Evolutionary conservation across 495 filamentous ascomycete species (phyloP).

Genomic region (Podospora anserina): DNA sequence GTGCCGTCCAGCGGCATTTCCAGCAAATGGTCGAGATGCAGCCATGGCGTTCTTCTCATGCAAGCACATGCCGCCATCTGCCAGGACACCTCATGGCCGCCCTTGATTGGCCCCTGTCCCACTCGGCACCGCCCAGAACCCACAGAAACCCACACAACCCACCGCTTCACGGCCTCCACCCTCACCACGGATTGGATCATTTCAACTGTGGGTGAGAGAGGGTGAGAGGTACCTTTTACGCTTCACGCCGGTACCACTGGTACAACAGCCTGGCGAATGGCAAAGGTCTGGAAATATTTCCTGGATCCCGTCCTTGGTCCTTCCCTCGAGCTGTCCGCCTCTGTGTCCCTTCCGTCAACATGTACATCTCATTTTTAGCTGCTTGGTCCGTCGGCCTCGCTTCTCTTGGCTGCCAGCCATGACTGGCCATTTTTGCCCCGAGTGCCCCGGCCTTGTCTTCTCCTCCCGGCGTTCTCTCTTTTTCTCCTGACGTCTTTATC

Average conservation of each 20-base stretch:
- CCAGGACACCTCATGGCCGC: slow-evolving; percentile 13
- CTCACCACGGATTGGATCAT: slow-evolving; percentile 9
- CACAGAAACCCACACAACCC: slow-evolving; percentile 12
- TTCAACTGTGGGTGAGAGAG: not conserved
- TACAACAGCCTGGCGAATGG: not conserved
- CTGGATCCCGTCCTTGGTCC: not conserved
- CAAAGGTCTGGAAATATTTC: not conserved
- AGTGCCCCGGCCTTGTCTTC: not conserved
- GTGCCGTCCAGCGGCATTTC: slow-evolving; percentile 19
- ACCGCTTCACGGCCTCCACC: slow-evolving; percentile 23
- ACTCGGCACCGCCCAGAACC: slow-evolving; percentile 1
- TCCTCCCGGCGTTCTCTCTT: not conserved
- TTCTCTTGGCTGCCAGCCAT: not conserved
- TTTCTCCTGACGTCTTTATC: not conserved
- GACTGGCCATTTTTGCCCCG: not conserved
- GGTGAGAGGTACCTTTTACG: slow-evolving; percentile 4
- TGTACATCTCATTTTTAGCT: not conserved
- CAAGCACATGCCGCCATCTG: slow-evolving; percentile 23
- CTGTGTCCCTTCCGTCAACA: not conserved
- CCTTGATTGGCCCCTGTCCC: slow-evolving; percentile 26
- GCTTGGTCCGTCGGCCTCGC: not conserved
- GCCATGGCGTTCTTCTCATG: slow-evolving; percentile 29
- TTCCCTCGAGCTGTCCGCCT: not conserved
- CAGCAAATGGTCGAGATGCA: slow-evolving; percentile 26
- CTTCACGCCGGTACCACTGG: not conserved